These are phyloP conservation scores for Neobulgaria alba DNA, from an alignment of 2,329 filamentous ascomycete species.

Conservation along the genomic window DNA sequence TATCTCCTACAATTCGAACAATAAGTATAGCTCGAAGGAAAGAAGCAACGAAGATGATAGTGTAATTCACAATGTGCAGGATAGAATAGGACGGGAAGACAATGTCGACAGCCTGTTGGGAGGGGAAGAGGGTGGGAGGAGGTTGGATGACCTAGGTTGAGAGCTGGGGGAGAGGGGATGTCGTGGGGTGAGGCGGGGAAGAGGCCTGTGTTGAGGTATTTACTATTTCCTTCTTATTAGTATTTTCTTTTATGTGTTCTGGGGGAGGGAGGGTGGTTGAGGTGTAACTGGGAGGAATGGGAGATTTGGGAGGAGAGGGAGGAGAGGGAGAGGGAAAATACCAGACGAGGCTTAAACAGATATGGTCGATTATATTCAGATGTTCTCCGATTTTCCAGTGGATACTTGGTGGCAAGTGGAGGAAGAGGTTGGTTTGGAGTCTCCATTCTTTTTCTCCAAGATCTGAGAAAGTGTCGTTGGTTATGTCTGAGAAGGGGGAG, in stretches of 20 bases:
- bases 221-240: too few species aligned
- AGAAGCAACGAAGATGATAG: conserved; percentile 17
- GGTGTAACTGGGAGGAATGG: too few species aligned
- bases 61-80: conserved; percentile 24
- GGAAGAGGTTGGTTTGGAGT: conserved; percentile 1
- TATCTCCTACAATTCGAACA: conserved; percentile 17
- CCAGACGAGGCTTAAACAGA: conserved; percentile 1
- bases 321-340: conserved; percentile 4
- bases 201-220: too few species aligned
- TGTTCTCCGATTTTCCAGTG: conserved; percentile 13
- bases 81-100: conserved; percentile 19
- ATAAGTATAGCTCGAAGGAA: conserved; percentile 12
- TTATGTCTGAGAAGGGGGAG: too few species aligned
- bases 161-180: neutral
- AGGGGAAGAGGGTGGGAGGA: conserved; percentile 7
- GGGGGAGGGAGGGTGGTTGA: too few species aligned
- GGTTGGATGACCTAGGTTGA: conserved; percentile 12
- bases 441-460: too few species aligned
- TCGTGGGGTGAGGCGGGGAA: neutral
- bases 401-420: conserved; percentile 14
- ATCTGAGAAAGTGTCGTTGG: too few species aligned
- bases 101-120: conserved; percentile 15
- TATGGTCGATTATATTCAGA: conserved; percentile 10
- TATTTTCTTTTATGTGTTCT: too few species aligned
- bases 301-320: neutral